A percentile compares a stretch with the other conserved stretches of the same genome.
phyloP scores from a whole-genome alignment of 352 stramenopile species.

The Peronosclerospora sorghi region DNA sequence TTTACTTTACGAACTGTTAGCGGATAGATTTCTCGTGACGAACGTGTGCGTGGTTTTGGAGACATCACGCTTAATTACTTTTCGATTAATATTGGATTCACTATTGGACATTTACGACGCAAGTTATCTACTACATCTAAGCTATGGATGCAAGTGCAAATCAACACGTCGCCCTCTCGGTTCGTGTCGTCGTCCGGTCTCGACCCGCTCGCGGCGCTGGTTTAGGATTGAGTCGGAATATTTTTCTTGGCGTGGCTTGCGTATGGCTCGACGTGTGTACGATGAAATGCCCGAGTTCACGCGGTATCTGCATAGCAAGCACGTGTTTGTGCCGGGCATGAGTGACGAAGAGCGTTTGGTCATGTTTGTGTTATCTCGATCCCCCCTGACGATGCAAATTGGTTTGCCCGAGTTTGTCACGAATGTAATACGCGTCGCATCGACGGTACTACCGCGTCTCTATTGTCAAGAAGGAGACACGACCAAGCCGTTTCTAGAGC shows the following conservation, averaged over 20 bases:
- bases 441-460: constrained; percentile 33
- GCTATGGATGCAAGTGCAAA: too few species aligned
- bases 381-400: constrained; percentile 19
- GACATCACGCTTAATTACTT: too few species aligned
- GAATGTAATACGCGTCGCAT: constrained; percentile 24
- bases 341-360: constrained; percentile 26
- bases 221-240: constrained; percentile 17
- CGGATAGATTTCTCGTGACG: too few species aligned
- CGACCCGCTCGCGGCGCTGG: constrained; percentile 3
- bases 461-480: constrained; percentile 19
- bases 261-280: constrained; percentile 12
- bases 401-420: constrained; percentile 34
- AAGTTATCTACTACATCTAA: too few species aligned
- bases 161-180: too few species aligned
- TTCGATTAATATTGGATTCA: too few species aligned
- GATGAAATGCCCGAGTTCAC: constrained; percentile 11
- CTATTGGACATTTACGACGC: too few species aligned
- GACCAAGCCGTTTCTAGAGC: constrained; percentile 15
- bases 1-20: too few species aligned
- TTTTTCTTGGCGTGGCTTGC: constrained; percentile 12
- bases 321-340: constrained; percentile 22
- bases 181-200: constrained; percentile 13
- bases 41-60: too few species aligned
- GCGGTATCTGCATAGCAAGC: constrained; percentile 6
- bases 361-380: constrained; percentile 46